Conservation (phyloP, 2,329 filamentous ascomycete genomes). For the Sporothrix curviconia region DNA sequence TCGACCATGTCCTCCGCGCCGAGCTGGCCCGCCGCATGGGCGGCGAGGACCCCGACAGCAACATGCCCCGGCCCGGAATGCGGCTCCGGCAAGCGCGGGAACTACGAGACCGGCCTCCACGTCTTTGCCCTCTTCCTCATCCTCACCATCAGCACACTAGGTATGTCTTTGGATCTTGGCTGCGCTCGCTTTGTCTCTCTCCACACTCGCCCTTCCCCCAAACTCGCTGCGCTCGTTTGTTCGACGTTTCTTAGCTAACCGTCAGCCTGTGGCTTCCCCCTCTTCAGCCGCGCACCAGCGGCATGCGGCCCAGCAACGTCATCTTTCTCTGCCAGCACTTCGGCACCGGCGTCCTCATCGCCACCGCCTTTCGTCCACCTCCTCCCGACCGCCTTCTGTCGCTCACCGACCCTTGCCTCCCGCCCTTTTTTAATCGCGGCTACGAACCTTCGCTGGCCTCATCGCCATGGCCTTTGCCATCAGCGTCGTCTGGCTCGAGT, state of each 20-base stretch:
- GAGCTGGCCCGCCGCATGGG: slow-evolving; percentile 45
- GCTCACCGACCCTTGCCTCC: slow-evolving; percentile 64
- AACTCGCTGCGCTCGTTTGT: background rate
- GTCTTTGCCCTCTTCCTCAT: slow-evolving; percentile 63
- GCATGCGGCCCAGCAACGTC: slow-evolving; percentile 52
- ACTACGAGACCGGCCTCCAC: slow-evolving; percentile 61
- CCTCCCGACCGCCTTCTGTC: slow-evolving; percentile 62
- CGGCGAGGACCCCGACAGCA: slow-evolving; percentile 28
- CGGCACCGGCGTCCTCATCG: slow-evolving; percentile 78
- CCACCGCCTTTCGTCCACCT: slow-evolving; percentile 79
- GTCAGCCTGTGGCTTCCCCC: slow-evolving; percentile 58
- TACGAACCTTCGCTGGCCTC: slow-evolving; percentile 76
- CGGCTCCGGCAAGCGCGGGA: slow-evolving; percentile 44
- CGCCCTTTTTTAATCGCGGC: slow-evolving; percentile 69
- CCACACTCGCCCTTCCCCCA: background rate
- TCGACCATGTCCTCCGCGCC: slow-evolving; percentile 46
- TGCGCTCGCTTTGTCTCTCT: background rate
- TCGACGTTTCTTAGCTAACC: background rate
- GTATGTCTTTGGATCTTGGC: slow-evolving; percentile 5
- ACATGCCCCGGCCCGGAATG: slow-evolving; percentile 40
- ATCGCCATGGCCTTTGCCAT: slow-evolving; percentile 79
- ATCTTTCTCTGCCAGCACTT: slow-evolving; percentile 67
- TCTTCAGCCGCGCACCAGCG: slow-evolving; percentile 55
- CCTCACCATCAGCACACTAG: slow-evolving; percentile 44
- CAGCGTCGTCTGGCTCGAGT: slow-evolving; percentile 77